A percentile compares a stretch with the other conserved stretches of the same genome.
Evolutionary conservation across 2,329 filamentous ascomycete genomes (phyloP).

Genomic region (Pseudovirgaria hyperparasitica): DNA sequence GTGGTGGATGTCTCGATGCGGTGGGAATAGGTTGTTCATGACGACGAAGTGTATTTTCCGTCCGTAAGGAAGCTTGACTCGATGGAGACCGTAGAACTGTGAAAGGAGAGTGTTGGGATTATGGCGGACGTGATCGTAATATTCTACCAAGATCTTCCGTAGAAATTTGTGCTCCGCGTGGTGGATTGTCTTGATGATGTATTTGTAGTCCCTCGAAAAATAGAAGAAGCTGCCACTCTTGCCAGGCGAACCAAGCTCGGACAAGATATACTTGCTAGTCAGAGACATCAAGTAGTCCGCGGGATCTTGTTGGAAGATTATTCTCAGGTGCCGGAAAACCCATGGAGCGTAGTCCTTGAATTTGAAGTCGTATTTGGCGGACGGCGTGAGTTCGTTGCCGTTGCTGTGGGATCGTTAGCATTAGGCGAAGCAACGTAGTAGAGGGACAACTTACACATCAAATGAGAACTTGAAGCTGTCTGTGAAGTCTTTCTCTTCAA

Average conservation of each 20-base stretch:
- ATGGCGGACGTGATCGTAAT: conserved; percentile 81
- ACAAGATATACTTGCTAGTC: conserved; percentile 96
- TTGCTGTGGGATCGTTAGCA: conserved; percentile 46
- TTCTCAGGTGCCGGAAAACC: conserved; percentile 89
- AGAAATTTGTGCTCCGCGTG: conserved; percentile 86
- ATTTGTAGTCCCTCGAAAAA: conserved; percentile 98
- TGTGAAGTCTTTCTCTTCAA: conserved; percentile 86
- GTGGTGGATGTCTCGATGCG: conserved; percentile 91
- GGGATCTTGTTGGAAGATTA: conserved; percentile 81
- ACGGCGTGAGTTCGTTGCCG: conserved; percentile 92
- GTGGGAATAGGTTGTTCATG: conserved; percentile 99
- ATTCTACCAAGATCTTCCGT: conserved; percentile 73
- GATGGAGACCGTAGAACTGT: conserved; percentile 93
- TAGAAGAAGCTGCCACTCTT: conserved; percentile 99
- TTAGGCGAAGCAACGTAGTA: conserved; percentile 8
- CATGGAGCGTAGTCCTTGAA: conserved; percentile 99
- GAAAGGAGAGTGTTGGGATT: conserved; percentile 96
- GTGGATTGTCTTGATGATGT: conserved; percentile 99
- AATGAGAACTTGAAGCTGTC: conserved; percentile 97
- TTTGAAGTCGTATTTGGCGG: conserved; percentile 99
- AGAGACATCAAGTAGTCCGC: conserved; percentile 97
- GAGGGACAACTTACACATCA: conserved; percentile 60
- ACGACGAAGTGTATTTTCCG: conserved; percentile 99
- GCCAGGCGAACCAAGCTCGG: conserved; percentile 88
- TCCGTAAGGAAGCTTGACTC: conserved; percentile 96